Evolutionary conservation across 2,329 filamentous ascomycete genomes (phyloP).

Genomic region (Fusarium siculi): DNA sequence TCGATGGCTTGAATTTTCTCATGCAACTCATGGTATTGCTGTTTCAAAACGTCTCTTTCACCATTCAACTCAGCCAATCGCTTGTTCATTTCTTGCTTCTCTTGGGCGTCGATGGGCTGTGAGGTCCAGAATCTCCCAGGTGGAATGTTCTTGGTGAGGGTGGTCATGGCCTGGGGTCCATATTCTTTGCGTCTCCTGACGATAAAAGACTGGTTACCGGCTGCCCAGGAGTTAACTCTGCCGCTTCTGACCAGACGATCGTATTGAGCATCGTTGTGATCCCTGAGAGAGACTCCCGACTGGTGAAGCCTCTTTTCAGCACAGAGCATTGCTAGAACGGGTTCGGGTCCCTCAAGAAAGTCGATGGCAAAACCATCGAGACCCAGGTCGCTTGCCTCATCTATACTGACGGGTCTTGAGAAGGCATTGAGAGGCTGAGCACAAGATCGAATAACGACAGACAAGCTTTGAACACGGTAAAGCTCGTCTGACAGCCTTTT

Average conservation of each 20-base stretch:
- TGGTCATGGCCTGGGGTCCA: conserved; percentile 77
- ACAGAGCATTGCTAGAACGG: conserved; percentile 90
- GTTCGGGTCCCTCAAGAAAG: conserved; percentile 80
- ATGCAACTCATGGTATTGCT: conserved; percentile 49
- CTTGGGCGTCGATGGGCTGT: conserved; percentile 75
- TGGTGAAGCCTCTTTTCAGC: conserved; percentile 74
- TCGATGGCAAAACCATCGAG: conserved; percentile 86
- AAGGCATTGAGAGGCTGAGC: conserved; percentile 65
- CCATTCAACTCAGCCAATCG: conserved; percentile 57
- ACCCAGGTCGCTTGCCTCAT: conserved; percentile 68
- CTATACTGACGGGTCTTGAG: conserved; percentile 61
- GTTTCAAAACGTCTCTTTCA: conserved; percentile 50
- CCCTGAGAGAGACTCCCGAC: conserved; percentile 71
- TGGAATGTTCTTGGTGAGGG: conserved; percentile 69
- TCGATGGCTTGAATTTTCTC: conserved; percentile 56
- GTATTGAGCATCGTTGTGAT: conserved; percentile 75
- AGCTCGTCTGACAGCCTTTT: conserved; percentile 75
- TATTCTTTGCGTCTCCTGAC: conserved; percentile 83
- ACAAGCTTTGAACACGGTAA: conserved; percentile 70
- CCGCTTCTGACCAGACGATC: conserved; percentile 68
- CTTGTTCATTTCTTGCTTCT: conserved; percentile 69
- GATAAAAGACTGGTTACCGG: conserved; percentile 70
- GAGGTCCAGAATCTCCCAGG: conserved; percentile 79
- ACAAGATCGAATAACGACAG: conserved; percentile 77
- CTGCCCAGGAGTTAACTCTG: conserved; percentile 75